These are phyloP conservation scores for Talaromyces sp. DNA, from an alignment of 2,329 filamentous ascomycete species.

Conservation along the genomic window DNA sequence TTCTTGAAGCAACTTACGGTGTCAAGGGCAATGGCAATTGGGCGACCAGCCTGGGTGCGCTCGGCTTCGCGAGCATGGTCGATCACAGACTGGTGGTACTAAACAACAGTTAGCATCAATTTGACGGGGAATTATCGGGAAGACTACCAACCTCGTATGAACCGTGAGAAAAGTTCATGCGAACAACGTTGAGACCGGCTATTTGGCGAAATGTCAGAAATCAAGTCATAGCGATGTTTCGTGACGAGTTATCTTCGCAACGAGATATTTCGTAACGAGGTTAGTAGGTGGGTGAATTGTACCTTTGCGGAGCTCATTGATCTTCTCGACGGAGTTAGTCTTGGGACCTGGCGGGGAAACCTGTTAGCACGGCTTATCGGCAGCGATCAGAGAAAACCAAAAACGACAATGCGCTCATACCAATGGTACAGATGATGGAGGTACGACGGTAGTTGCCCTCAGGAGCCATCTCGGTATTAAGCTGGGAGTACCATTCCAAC, in stretches of 20 bases:
- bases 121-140: neutral
- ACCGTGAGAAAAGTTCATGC: constrained; percentile 99
- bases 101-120: constrained; percentile 20
- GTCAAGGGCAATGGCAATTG: constrained; percentile 89
- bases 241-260: too few relatives aligned
- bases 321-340: constrained; percentile 96
- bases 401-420: constrained; percentile 41
- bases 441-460: constrained; percentile 90
- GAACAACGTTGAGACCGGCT: constrained; percentile 94
- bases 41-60: constrained; percentile 72
- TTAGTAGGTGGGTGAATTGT: constrained; percentile 19
- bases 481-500: constrained; percentile 69
- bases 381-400: constrained; percentile 5
- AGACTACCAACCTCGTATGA: constrained; percentile 65
- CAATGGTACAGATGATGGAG: constrained; percentile 98
- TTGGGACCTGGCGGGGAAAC: constrained; percentile 66
- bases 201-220: constrained; percentile 19
- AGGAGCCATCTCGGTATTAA: constrained; percentile 86
- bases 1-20: constrained; percentile 57
- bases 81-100: constrained; percentile 98
- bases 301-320: constrained; percentile 83
- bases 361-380: constrained; percentile 28
- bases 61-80: constrained; percentile 91
- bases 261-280: neutral
- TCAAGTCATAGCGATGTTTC: neutral